These are phyloP conservation scores for Collybia sp. DNA, from an alignment of 768 basidiomycete species.

Conservation along the genomic window DNA sequence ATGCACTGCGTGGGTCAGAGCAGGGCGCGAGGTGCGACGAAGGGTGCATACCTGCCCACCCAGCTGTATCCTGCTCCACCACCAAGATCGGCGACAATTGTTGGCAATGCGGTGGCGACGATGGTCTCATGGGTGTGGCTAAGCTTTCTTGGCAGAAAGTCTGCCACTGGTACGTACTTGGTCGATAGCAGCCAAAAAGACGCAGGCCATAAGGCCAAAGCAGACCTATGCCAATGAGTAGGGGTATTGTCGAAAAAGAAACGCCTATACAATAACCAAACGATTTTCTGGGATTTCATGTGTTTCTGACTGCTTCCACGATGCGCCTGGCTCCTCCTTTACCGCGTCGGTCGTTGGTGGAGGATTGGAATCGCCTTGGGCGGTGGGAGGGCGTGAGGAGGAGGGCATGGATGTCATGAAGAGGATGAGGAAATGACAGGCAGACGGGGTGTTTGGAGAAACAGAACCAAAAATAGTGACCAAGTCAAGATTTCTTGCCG, in stretches of 20 bases:
- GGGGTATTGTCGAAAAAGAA: background rate
- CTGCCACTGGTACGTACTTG: slow-evolving; percentile 34
- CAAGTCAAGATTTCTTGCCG: no score
- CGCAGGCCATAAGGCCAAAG: slow-evolving; percentile 36
- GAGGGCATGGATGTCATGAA: no score
- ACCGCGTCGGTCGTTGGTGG: slow-evolving; percentile 9
- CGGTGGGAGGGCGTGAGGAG: background rate
- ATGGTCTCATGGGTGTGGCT: slow-evolving; percentile 40
- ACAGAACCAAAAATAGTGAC: no score
- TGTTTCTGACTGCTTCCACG: slow-evolving; percentile 52
- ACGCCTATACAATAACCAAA: slow-evolving; percentile 34
- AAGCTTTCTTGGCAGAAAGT: background rate
- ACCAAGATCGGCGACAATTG: slow-evolving; percentile 61
- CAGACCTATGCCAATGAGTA: slow-evolving; percentile 31
- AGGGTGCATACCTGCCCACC: slow-evolving; percentile 55
- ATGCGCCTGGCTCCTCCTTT: slow-evolving; percentile 36
- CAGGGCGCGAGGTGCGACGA: background rate
- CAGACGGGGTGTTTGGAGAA: background rate
- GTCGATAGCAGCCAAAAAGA: slow-evolving; percentile 54
- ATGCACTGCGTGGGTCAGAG: slow-evolving; percentile 43
- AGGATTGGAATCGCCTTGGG: background rate
- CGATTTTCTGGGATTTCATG: slow-evolving; percentile 55
- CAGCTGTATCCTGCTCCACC: slow-evolving; percentile 65
- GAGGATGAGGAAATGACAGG: no score
- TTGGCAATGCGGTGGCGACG: slow-evolving; percentile 73